Base-by-base conservation (phyloP, 305 asterid species). In the Coffea humblotiana region DNA sequence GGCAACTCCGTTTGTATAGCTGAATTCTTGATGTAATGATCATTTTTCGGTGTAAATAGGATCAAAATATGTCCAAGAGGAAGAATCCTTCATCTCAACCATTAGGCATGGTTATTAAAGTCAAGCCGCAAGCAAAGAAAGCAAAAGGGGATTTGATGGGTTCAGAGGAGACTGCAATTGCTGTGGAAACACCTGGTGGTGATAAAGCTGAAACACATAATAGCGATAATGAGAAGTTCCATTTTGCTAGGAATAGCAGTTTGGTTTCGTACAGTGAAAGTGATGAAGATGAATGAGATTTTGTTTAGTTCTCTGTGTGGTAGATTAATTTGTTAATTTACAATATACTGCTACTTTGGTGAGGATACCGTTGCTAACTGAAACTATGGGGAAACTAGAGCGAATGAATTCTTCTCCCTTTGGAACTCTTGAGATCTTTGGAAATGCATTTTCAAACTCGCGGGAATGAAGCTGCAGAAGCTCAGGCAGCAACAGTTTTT, bases 201-300 rank as follows among this genome's bases (percentile, higher is more conserved):
- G 81, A 80, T 54, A 61, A 74, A n/a, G 79, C 72, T 79, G 87
- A 77, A 52, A 70, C 69, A 14, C 27, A 63, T 45, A 77, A 23
- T 48, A 76, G 16, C 52, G 75, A 32, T 67, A 77, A 23, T 43
- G 81, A 76, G 58, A 75, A 8, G 68, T 63, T 78, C 52, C 79
- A 69, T 80, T 74, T 80, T 73, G 83, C 72, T 35, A 85, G 83
- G 69, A 66, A 25, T 58, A 72, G 78, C 79, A 83, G 97, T 78
- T 86, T 95, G 86, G 99, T 95, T 83, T 88, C 92, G 8, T 95
- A 95, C 77, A 95, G 98, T 80, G 97, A 93, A 86, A 91, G 97
- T 71, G 97, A 95, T 40, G 97, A 90, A 58, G 98, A 92, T 25
- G 83, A 82, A 29, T 85, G 76, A 82, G 32, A 40, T 23, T 27